A percentile compares a stretch with the other conserved stretches of the same genome.
Evolutionary conservation across 1,284 basidiomycete genomes (phyloP).

Genomic region (Pisolithus thermaeus): DNA sequence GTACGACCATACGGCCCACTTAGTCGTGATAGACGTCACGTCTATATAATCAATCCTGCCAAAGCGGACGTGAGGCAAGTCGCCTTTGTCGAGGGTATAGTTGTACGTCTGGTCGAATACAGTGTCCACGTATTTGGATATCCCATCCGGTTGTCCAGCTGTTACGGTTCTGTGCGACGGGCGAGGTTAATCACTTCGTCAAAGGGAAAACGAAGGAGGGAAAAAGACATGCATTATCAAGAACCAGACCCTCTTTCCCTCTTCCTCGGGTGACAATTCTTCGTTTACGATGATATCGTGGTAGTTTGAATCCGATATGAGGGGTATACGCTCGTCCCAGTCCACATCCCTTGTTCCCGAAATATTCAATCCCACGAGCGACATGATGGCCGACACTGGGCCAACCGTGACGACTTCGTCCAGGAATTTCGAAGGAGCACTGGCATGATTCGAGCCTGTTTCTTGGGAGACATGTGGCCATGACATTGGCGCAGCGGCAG

Average conservation of each 20-base stretch:
- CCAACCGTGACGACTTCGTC: slow-evolving; percentile 22
- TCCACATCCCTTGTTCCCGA: slow-evolving; percentile 46
- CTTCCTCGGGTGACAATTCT: slow-evolving; percentile 54
- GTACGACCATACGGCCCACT: slow-evolving; percentile 76
- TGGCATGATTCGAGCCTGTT: not conserved
- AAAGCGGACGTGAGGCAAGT: slow-evolving; percentile 67
- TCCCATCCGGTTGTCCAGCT: slow-evolving; percentile 48
- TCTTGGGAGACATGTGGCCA: slow-evolving; percentile 13
- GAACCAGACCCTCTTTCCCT: slow-evolving; percentile 62
- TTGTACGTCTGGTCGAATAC: slow-evolving; percentile 69
- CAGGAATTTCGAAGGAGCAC: slow-evolving; percentile 11
- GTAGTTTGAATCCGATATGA: slow-evolving; percentile 74
- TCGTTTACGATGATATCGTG: slow-evolving; percentile 64
- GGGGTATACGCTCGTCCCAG: slow-evolving; percentile 67
- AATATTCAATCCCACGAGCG: slow-evolving; percentile 60
- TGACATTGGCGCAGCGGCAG: slow-evolving; percentile 14
- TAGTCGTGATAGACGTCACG: slow-evolving; percentile 73
- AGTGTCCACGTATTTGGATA: slow-evolving; percentile 64
- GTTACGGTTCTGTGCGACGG: slow-evolving; percentile 49
- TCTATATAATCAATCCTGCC: slow-evolving; percentile 77
- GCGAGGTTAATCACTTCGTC: slow-evolving; percentile 3
- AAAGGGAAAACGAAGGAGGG: not conserved
- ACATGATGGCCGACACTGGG: slow-evolving; percentile 49
- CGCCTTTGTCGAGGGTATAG: slow-evolving; percentile 49
- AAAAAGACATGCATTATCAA: slow-evolving; percentile 54